Conservation (phyloP, 768 basidiomycete species). For the Mrakia hoshinonis region DNA sequence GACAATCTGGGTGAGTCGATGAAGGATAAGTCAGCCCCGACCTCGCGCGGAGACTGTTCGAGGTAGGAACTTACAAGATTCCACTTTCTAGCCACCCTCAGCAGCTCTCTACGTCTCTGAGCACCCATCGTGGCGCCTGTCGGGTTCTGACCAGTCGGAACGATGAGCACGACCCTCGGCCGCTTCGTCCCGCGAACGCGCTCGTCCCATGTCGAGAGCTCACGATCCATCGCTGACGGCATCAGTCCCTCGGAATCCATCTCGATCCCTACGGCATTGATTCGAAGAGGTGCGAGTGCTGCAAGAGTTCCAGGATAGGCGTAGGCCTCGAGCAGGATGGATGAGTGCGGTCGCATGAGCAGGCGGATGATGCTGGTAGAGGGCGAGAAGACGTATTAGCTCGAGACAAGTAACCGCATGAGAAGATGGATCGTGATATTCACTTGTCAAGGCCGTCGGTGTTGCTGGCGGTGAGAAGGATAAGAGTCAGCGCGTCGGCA, state of each 20-base stretch:
- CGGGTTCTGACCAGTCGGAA: constrained; percentile 18
- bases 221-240: constrained; percentile 16
- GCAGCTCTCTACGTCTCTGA: too few relatives aligned
- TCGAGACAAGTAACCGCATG: neutral
- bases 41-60: too few relatives aligned
- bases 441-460: constrained; percentile 22
- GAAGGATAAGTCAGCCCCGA: too few relatives aligned
- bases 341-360: neutral
- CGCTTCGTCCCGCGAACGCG: constrained; percentile 9
- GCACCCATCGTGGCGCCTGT: too few relatives aligned
- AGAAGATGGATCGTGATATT: constrained; percentile 10
- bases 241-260: constrained; percentile 20
- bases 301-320: constrained; percentile 16
- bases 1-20: too few relatives aligned
- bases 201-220: constrained; percentile 18
- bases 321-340: neutral
- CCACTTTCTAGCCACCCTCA: too few relatives aligned
- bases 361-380: neutral
- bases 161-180: constrained; percentile 4
- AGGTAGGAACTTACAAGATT: too few relatives aligned
- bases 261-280: constrained; percentile 10
- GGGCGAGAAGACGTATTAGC: constrained; percentile 8
- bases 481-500: neutral
- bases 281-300: constrained; percentile 8
- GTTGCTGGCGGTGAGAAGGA: constrained; percentile 3